These are phyloP conservation scores for Bolboschoenus planiculmis DNA, from an alignment of 176 grass and related monocot species.

Conservation along the genomic window DNA sequence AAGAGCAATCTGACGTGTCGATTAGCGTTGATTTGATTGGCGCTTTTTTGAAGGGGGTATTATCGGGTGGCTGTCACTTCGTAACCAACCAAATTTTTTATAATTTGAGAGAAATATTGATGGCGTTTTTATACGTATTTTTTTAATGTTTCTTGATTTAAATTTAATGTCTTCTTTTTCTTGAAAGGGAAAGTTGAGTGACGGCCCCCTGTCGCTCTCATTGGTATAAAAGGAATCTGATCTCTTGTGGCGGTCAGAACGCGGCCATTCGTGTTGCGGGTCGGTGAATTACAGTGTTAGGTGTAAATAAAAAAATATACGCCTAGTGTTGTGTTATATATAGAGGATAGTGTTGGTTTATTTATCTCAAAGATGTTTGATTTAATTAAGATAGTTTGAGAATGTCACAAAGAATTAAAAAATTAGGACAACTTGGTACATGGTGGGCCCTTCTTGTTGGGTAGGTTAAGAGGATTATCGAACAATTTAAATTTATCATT, in stretches of 20 bases:
- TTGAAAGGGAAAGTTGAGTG: background rate
- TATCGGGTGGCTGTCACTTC: conserved; percentile 13
- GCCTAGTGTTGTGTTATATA: too few species aligned
- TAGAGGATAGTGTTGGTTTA: too few species aligned
- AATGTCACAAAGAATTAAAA: background rate
- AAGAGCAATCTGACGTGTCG: conserved; percentile 20
- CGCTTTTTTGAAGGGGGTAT: conserved; percentile 10
- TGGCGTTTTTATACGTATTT: background rate
- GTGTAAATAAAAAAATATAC: too few species aligned
- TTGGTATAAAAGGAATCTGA: conserved; percentile 4
- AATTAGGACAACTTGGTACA: background rate
- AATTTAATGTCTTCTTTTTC: background rate
- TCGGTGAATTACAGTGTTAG: background rate
- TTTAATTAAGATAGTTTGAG: too few species aligned
- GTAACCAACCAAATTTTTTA: conserved; percentile 14
- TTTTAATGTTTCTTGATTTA: background rate
- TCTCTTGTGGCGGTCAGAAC: background rate
- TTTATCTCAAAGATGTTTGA: too few species aligned
- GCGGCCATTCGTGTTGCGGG: background rate
- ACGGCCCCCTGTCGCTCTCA: background rate
- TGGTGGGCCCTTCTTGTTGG: background rate
- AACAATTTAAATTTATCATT: background rate
- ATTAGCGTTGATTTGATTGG: background rate
- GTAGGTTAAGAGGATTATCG: background rate
- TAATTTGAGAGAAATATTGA: background rate